phyloP scores from a whole-genome alignment of 305 asterid species.

The Rubia tinctorum region DNA sequence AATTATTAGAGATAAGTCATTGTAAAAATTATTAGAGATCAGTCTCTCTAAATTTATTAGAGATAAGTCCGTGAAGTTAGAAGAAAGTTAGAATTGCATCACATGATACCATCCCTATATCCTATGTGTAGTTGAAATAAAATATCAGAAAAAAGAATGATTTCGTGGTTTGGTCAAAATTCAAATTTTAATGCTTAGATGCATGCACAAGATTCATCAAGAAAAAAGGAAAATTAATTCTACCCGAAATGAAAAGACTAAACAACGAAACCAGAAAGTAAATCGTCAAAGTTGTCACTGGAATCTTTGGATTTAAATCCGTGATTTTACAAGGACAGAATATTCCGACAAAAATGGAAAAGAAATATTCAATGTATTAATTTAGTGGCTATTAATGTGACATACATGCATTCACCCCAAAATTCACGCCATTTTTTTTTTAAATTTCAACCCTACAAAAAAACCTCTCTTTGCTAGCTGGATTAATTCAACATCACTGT shows the following conservation, averaged over 20 bases:
- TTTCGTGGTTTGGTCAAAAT: too few relatives aligned
- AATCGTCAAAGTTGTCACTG: not conserved
- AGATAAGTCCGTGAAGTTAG: too few relatives aligned
- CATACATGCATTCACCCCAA: not conserved
- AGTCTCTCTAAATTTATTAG: too few relatives aligned
- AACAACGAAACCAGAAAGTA: not conserved
- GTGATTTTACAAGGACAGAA: not conserved
- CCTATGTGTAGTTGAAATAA: too few relatives aligned
- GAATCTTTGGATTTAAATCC: not conserved
- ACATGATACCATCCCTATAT: too few relatives aligned
- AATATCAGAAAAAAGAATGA: too few relatives aligned
- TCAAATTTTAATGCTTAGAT: not conserved
- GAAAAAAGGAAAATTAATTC: not conserved
- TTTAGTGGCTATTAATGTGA: not conserved
- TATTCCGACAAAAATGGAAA: not conserved
- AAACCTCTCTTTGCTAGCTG: not conserved
- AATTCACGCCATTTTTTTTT: not conserved
- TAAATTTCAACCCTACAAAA: not conserved
- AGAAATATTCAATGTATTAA: not conserved
- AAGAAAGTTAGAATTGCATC: too few relatives aligned
- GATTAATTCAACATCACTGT: not conserved
- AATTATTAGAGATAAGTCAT: too few relatives aligned
- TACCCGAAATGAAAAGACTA: not conserved
- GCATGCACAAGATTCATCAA: conserved; percentile 1
- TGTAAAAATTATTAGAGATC: too few relatives aligned